phyloP scores from a whole-genome alignment of 768 basidiomycete genomes.

The Tephrocybe sp. region DNA sequence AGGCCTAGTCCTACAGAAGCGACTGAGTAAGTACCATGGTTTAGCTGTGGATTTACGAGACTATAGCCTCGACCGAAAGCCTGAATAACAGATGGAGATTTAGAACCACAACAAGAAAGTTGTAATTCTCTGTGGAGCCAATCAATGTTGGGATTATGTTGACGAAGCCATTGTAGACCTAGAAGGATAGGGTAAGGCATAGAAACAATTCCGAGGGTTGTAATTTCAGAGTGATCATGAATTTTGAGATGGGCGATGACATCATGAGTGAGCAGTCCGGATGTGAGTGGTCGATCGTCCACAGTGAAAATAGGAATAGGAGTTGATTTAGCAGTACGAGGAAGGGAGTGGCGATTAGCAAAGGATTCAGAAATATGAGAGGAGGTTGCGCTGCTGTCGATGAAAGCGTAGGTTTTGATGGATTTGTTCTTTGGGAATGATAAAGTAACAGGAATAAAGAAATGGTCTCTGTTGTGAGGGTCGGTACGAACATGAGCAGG shows the following conservation, averaged over 20 bases:
- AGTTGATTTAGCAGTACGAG: slow-evolving; percentile 21
- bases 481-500: not conserved
- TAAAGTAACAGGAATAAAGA: slow-evolving; percentile 9
- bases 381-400: slow-evolving; percentile 33
- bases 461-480: not conserved
- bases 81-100: slow-evolving; percentile 2
- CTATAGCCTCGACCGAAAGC: too few relatives aligned
- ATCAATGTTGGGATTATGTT: slow-evolving; percentile 23
- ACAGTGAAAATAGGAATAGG: slow-evolving; percentile 22
- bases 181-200: slow-evolving; percentile 25
- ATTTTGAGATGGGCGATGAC: slow-evolving; percentile 20
- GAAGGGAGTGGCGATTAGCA: slow-evolving; percentile 25
- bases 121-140: slow-evolving; percentile 19
- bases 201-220: slow-evolving; percentile 22
- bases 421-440: slow-evolving; percentile 28
- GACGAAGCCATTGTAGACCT: too few relatives aligned
- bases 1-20: slow-evolving; percentile 26
- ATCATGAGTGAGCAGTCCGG: slow-evolving; percentile 31
- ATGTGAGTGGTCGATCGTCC: slow-evolving; percentile 26
- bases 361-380: slow-evolving; percentile 36
- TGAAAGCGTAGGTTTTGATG: slow-evolving; percentile 30
- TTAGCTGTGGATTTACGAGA: not conserved
- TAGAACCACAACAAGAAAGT: slow-evolving; percentile 20
- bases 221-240: slow-evolving; percentile 20
- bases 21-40: slow-evolving; percentile 1